Evolutionary conservation across 257 asterid genomes (phyloP), one percentile per base, ranked within the genome.

Genomic region (Coffea canephora): DNA sequence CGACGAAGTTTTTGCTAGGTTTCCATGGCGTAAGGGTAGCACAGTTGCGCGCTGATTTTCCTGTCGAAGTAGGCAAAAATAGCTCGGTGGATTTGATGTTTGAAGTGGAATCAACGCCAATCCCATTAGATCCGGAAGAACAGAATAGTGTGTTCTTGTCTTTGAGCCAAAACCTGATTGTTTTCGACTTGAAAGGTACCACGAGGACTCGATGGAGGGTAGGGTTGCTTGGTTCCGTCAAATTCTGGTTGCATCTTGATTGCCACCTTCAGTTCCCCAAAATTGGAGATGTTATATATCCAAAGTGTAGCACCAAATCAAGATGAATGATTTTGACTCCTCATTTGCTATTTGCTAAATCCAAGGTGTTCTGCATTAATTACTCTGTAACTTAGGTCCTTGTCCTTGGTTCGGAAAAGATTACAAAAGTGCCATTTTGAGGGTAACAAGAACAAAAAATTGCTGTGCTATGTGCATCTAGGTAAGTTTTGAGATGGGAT

Each of bases 191-290:
- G 36, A 83, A 81, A 75, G 98, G 98, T 25, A 82, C 75, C 59
- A 81, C 91, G 3, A 87, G 94, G 85, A 91, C 96, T 0, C 78
- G 97, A 0, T 93, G 98, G 98, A 85, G 88, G 59, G 82, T 93
- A 0, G 91, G 97, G 81, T 48, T 89, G 14, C 72, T 94, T 1
- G 96, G 97, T 43, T 91, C 97, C 3, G 87, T 91, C n/a, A 94
- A 89, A 84, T 90, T 87, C 81, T 80, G 85, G 91, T 72, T 93
- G 88, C 88, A 85, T 69, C 81, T 95, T 85, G 82, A 89, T 77
- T 95, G 98, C 77, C 65, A 11, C 36, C 91, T 94, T 13, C 86
- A 43, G 27, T 82, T 91, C 80, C 94, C 94, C 0, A 45, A 79
- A 39, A 79, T 90, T 79, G 78, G 71, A 23, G 88, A 90, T 1